A percentile compares a stretch with the other conserved stretches of the same genome.
These are phyloP conservation scores for Fomitopsis pulvina DNA, from an alignment of 768 basidiomycete genomes.

Conservation along the genomic window DNA sequence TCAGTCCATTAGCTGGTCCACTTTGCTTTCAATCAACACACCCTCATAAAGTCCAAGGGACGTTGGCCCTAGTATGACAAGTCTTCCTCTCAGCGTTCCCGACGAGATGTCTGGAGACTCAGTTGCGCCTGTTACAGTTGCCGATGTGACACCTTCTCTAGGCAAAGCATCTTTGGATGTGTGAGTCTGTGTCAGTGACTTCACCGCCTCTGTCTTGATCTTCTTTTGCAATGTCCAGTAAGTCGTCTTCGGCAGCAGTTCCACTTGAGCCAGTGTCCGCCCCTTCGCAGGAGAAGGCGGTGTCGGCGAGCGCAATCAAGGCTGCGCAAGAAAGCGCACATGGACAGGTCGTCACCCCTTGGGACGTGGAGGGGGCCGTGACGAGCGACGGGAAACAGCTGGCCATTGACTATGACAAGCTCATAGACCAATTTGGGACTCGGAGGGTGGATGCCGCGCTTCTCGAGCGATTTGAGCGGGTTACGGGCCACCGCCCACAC, in stretches of 20 bases:
- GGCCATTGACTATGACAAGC: slow-evolving; percentile 95
- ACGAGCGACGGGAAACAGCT: slow-evolving; percentile 84
- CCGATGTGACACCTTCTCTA: slow-evolving; percentile 23
- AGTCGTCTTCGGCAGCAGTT: not conserved
- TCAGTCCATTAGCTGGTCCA: too few relatives aligned
- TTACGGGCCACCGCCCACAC: slow-evolving; percentile 88
- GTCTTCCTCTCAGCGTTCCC: slow-evolving; percentile 12
- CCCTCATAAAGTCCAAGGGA: not conserved
- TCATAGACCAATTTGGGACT: slow-evolving; percentile 92
- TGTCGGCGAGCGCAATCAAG: slow-evolving; percentile 22
- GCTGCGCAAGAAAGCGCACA: slow-evolving; percentile 28
- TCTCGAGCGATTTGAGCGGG: slow-evolving; percentile 80
- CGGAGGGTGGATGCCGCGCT: slow-evolving; percentile 68
- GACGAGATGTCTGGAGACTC: slow-evolving; percentile 21
- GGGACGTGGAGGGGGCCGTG: slow-evolving; percentile 94
- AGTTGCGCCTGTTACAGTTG: slow-evolving; percentile 20
- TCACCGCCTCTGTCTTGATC: not conserved
- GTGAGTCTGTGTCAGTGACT: slow-evolving; percentile 22
- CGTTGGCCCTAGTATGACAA: not conserved
- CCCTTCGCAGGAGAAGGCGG: not conserved
- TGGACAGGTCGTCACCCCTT: slow-evolving; percentile 89
- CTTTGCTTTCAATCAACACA: too few relatives aligned
- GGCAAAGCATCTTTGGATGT: slow-evolving; percentile 21
- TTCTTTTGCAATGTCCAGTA: not conserved
- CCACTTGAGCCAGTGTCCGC: not conserved